These are phyloP conservation scores for Cylindricascospora bacillispora DNA, from an alignment of 1,139 yeast species.

Conservation along the genomic window DNA sequence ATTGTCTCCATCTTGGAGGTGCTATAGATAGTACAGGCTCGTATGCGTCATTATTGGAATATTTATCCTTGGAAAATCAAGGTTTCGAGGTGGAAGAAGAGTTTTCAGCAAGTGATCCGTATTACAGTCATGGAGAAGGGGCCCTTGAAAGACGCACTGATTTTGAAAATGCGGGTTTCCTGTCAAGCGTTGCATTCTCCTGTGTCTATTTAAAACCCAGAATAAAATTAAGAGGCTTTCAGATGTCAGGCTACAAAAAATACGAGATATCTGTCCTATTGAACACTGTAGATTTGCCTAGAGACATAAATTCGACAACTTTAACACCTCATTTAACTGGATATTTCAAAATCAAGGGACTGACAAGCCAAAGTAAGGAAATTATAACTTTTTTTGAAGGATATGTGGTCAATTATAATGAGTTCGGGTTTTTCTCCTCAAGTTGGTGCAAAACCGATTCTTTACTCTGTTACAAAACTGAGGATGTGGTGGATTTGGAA, in stretches of 20 bases:
- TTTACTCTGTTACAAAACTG: slow-evolving; percentile 27
- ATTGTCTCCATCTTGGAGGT: too few species aligned
- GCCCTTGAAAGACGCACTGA: too few species aligned
- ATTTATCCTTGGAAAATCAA: too few species aligned
- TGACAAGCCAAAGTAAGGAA: slow-evolving; percentile 64
- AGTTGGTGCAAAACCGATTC: slow-evolving; percentile 40
- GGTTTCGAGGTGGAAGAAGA: too few species aligned
- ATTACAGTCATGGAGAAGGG: too few species aligned
- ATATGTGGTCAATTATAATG: slow-evolving; percentile 59
- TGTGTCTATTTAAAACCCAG: slow-evolving; percentile 15
- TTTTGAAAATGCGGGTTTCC: too few species aligned
- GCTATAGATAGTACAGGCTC: too few species aligned
- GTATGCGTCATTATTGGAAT: too few species aligned
- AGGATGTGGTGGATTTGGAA: slow-evolving; percentile 55
- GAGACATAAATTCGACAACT: slow-evolving; percentile 3
- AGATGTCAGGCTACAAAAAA: slow-evolving; percentile 24
- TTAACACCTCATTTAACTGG: slow-evolving; percentile 45
- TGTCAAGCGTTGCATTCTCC: too few species aligned
- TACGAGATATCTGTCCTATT: slow-evolving; percentile 21
- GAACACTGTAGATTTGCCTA: slow-evolving; percentile 20
- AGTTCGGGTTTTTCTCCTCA: slow-evolving; percentile 34
- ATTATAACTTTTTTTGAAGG: slow-evolving; percentile 85
- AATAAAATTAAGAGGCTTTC: slow-evolving; percentile 22
- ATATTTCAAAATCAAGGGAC: slow-evolving; percentile 64
- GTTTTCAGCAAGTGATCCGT: too few species aligned